These are phyloP conservation scores for Hortaea werneckii DNA, from an alignment of 2,329 filamentous ascomycete species.

Conservation along the genomic window DNA sequence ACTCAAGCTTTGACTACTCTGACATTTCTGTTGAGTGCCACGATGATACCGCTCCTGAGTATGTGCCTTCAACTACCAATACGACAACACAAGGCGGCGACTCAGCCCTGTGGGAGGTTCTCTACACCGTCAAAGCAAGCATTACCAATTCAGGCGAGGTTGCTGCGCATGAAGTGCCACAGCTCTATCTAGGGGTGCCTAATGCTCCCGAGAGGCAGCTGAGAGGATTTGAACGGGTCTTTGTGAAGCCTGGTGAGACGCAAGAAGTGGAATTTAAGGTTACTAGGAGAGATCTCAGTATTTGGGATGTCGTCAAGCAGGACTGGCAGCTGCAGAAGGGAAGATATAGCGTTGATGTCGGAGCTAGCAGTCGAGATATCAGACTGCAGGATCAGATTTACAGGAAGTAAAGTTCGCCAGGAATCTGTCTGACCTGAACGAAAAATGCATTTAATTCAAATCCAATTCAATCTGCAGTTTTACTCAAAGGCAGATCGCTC, in stretches of 20 bases:
- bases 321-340: slow-evolving; percentile 6
- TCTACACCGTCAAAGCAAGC: slow-evolving; percentile 45
- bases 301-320: slow-evolving; percentile 12
- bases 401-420: no score
- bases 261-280: slow-evolving; percentile 10
- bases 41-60: no score
- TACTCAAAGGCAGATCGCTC: no score
- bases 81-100: neutral
- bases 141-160: slow-evolving; percentile 54
- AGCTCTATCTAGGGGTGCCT: slow-evolving; percentile 38
- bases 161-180: slow-evolving; percentile 44
- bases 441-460: no score
- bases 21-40: neutral
- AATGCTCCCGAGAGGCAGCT: slow-evolving; percentile 23
- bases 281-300: slow-evolving; percentile 12
- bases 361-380: slow-evolving; percentile 3
- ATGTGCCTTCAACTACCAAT: neutral
- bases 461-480: no score
- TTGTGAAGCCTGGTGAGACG: slow-evolving; percentile 12
- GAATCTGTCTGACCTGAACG: no score
- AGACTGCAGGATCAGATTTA: neutral
- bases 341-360: slow-evolving; percentile 12
- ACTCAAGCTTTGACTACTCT: slow-evolving; percentile 54
- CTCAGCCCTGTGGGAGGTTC: slow-evolving; percentile 51
- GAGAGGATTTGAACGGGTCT: slow-evolving; percentile 31